phyloP scores from a whole-genome alignment of 2,329 filamentous ascomycete species.

The Cadophora sp. region DNA sequence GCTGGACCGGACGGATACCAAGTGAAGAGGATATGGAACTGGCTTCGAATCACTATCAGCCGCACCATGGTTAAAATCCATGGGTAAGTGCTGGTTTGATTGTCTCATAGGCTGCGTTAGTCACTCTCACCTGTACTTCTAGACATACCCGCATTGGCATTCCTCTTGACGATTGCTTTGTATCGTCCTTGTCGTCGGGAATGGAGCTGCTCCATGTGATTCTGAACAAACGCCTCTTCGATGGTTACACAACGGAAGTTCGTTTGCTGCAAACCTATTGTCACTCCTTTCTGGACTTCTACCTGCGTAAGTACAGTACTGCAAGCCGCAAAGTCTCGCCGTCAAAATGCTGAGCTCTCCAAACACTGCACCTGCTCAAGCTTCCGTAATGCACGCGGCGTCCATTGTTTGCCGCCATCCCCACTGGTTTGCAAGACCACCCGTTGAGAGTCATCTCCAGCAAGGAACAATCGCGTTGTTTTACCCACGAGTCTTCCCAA shows the following conservation, averaged over 20 bases:
- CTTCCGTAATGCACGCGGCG: neutral
- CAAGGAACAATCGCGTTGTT: neutral
- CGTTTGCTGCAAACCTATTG: constrained; percentile 13
- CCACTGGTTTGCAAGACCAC: constrained; percentile 1
- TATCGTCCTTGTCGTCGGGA: neutral
- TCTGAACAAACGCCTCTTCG: constrained; percentile 1
- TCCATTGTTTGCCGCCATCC: constrained; percentile 3
- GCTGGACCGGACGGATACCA: constrained; percentile 39
- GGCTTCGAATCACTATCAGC: constrained; percentile 24
- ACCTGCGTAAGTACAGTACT: too few species aligned
- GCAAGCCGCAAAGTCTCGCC: neutral
- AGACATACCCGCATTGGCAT: constrained; percentile 11
- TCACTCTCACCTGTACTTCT: neutral
- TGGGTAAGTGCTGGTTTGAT: neutral
- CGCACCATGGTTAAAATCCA: neutral
- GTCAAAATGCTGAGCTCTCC: neutral
- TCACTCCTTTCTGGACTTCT: neutral
- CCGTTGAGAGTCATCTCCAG: constrained; percentile 4
- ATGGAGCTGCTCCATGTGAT: neutral
- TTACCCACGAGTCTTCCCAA: constrained; percentile 7
- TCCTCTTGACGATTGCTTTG: neutral
- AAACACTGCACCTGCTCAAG: neutral
- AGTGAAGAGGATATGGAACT: constrained; percentile 34
- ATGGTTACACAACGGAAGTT: constrained; percentile 14
- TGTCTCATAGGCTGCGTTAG: neutral